phyloP scores from a whole-genome alignment of 805 yeast species.

The Tetrapisispora nanseiensis region DNA sequence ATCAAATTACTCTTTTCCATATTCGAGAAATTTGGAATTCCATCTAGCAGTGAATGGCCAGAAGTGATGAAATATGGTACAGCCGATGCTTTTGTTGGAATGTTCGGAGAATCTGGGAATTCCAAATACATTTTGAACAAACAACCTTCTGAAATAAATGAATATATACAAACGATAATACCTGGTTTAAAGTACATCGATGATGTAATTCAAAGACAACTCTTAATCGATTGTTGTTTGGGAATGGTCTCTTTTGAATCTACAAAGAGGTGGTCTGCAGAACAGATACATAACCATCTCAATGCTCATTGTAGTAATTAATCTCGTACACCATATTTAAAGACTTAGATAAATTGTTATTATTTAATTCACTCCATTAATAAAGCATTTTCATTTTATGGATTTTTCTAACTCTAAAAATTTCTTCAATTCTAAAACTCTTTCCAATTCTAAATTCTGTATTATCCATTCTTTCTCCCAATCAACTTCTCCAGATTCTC shows the following conservation, averaged over 20 bases:
- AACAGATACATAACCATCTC: not conserved
- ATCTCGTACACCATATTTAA: too few relatives aligned
- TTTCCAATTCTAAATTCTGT: slow-evolving; percentile 13
- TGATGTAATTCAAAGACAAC: slow-evolving; percentile 4
- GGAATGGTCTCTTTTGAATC: slow-evolving; percentile 39
- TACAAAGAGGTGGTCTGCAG: slow-evolving; percentile 28
- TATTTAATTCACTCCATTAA: too few relatives aligned
- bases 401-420: slow-evolving; percentile 18
- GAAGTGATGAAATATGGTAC: slow-evolving; percentile 28
- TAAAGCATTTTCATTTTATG: not conserved
- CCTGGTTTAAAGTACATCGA: slow-evolving; percentile 17
- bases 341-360: too few relatives aligned
- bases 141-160: slow-evolving; percentile 5
- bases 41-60: slow-evolving; percentile 35
- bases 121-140: slow-evolving; percentile 15
- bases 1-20: slow-evolving; percentile 49
- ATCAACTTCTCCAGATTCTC: slow-evolving; percentile 5
- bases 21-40: slow-evolving; percentile 54
- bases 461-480: slow-evolving; percentile 16
- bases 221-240: slow-evolving; percentile 30
- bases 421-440: slow-evolving; percentile 13
- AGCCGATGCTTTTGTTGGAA: slow-evolving; percentile 24
- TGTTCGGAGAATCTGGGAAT: slow-evolving; percentile 26
- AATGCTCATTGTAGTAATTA: too few relatives aligned
- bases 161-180: slow-evolving; percentile 9